Conservation (phyloP, 495 filamentous ascomycete genomes). For the Monascus purpureus region DNA sequence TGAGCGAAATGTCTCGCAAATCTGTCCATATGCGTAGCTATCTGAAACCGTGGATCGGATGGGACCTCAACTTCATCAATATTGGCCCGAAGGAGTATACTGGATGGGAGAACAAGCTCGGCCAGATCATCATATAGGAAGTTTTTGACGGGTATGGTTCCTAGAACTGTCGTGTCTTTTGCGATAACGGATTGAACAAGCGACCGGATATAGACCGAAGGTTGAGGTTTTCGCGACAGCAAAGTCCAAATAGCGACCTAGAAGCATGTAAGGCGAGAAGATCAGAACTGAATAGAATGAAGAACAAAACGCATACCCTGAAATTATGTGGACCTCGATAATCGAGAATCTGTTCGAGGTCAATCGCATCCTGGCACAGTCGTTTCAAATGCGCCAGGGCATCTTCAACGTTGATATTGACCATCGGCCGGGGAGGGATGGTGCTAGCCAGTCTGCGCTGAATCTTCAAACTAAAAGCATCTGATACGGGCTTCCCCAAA, state of each 20-base stretch:
- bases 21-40: constrained; percentile 61
- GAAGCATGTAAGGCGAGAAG: constrained; percentile 29
- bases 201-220: constrained; percentile 70
- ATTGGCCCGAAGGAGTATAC: constrained; percentile 52
- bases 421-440: constrained; percentile 82
- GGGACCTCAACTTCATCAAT: constrained; percentile 67
- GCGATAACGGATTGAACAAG: constrained; percentile 67
- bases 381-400: constrained; percentile 55
- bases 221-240: constrained; percentile 65
- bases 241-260: constrained; percentile 48
- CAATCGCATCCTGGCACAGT: constrained; percentile 58
- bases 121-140: constrained; percentile 68
- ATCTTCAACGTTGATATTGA: constrained; percentile 56
- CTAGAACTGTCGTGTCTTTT: constrained; percentile 50
- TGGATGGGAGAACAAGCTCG: constrained; percentile 59
- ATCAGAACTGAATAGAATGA: not conserved
- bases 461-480: constrained; percentile 78
- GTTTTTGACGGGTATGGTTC: constrained; percentile 51
- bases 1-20: constrained; percentile 62
- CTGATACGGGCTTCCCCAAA: constrained; percentile 52
- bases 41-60: constrained; percentile 60
- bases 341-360: constrained; percentile 51
- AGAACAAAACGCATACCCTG: constrained; percentile 12
- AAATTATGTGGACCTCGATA: constrained; percentile 56
- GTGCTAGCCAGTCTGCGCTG: constrained; percentile 83